A percentile compares a stretch with the other conserved stretches of the same genome.
phyloP scores from a whole-genome alignment of 768 basidiomycete species.

The Auricularia sp. region DNA sequence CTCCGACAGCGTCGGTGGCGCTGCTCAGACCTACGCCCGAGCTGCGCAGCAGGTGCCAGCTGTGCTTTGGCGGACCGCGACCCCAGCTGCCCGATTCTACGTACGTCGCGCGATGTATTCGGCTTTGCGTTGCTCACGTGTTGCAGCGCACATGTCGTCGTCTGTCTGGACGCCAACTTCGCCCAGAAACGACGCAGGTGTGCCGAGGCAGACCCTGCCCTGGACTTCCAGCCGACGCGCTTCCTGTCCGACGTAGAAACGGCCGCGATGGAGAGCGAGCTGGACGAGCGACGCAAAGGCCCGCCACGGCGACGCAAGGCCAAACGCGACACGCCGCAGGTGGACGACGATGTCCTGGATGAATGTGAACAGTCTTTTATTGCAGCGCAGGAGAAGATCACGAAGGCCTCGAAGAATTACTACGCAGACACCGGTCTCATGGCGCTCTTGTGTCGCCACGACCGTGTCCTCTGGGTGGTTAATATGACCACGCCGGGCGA shows the following conservation, averaged over 20 bases:
- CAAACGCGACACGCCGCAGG: not conserved
- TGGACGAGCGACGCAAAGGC: not conserved
- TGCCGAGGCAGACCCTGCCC: not conserved
- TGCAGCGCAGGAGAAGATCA: constrained; percentile 6
- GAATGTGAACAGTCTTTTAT: constrained; percentile 6
- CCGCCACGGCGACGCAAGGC: no score
- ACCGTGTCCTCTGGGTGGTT: constrained; percentile 4
- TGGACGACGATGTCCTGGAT: not conserved
- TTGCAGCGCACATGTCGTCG: not conserved
- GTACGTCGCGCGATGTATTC: not conserved
- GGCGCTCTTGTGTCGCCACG: constrained; percentile 6
- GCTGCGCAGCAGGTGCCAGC: not conserved
- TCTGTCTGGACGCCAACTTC: constrained; percentile 4
- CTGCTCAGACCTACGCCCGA: not conserved
- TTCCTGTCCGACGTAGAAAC: not conserved
- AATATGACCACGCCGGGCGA: constrained; percentile 8
- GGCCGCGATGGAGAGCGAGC: not conserved
- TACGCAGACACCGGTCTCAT: constrained; percentile 8
- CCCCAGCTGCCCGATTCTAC: not conserved
- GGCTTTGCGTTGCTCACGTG: not conserved
- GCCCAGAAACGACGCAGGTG: not conserved
- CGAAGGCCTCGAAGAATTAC: constrained; percentile 3
- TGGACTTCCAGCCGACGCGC: not conserved
- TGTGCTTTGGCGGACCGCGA: constrained; percentile 1
- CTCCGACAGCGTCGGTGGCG: not conserved